Evolutionary conservation across 352 stramenopile species (phyloP), one percentile per base, ranked within the genome.

Genomic region (Pythium utonaiense): DNA sequence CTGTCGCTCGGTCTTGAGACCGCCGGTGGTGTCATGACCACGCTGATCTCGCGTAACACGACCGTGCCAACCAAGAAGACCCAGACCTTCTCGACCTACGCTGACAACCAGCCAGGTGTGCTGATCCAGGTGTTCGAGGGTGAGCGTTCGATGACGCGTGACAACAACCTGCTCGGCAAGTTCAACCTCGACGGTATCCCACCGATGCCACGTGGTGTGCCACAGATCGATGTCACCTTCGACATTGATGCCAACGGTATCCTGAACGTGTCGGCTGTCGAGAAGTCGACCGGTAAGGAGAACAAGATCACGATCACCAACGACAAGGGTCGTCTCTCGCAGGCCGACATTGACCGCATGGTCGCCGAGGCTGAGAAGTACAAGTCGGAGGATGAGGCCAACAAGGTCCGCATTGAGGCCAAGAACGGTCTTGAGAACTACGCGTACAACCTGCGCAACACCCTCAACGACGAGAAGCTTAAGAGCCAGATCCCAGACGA

Each of bases 281-380:
- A 99, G 78, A 99, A 99, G 89, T 95, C 91, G 70, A 99, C 97
- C n/a, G 96, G 97, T 64, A 99, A 99, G 88, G 78, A 80, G 9
- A 76, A 91, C 67, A 98, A 98, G 83, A 99, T 99, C 72, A 99
- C 96, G 68, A 99, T 99, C 73, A 99, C 96, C 47, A 92, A 94
- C 30, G 97, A 99, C 69, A 99, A 99, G 86, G 97, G 97, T 57
- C 94, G 97, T 81, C 82, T 99, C 48, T 98, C 88, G 28, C 83
- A 99, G 66, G 98, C 99, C 54, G 98, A 99, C 71, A 99, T 99
- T 70, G 93, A 99, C 65, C 89, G 96, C 64, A 99, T 99, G 98
- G 96, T 99, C 27, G 74, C 88, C 59, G 97, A 99, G 73, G 97
- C 97, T 25, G 97, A 99, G 49, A 83, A 99, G 78, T 99, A 96